Percentiles rank a stretch among this genome's conserved stretches.
Conservation (phyloP, 805 yeast genomes). For the Zygoascus ofunaensis region DNA sequence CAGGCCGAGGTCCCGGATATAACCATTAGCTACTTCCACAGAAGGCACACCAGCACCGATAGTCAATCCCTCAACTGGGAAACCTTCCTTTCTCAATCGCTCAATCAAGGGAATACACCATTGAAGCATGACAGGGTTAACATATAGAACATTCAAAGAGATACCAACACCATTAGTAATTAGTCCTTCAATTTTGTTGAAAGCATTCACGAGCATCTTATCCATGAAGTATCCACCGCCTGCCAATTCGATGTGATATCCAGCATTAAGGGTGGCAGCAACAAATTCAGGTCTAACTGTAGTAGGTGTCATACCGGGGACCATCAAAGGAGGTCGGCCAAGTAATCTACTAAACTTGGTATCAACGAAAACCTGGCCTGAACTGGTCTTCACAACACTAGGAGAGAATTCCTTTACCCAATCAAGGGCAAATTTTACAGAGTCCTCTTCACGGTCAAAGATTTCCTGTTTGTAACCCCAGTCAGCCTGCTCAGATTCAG, state of each 20-base stretch:
- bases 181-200: conserved; percentile 58
- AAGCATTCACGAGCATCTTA: conserved; percentile 59
- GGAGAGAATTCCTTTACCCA: conserved; percentile 91
- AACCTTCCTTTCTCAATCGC: conserved; percentile 80
- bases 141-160: conserved; percentile 87
- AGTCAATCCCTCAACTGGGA: conserved; percentile 91
- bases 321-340: conserved; percentile 93
- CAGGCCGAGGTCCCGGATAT: conserved; percentile 83
- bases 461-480: conserved; percentile 94
- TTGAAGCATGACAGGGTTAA: conserved; percentile 93
- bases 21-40: conserved; percentile 92
- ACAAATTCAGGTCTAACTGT: conserved; percentile 93
- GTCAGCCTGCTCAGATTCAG: conserved; percentile 60
- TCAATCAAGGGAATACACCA: conserved; percentile 98
- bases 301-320: conserved; percentile 99
- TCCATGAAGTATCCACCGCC: conserved; percentile 97
- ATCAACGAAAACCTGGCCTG: conserved; percentile 69
- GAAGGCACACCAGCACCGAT: conserved; percentile 99
- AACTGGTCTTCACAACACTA: conserved; percentile 60
- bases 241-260: conserved; percentile 94
- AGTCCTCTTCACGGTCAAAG: conserved; percentile 56
- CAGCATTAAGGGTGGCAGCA: conserved; percentile 89
- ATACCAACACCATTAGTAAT: conserved; percentile 83
- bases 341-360: conserved; percentile 87
- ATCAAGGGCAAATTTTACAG: conserved; percentile 75